phyloP scores from a whole-genome alignment of 805 yeast genomes.

The Lipomyces orientalis region DNA sequence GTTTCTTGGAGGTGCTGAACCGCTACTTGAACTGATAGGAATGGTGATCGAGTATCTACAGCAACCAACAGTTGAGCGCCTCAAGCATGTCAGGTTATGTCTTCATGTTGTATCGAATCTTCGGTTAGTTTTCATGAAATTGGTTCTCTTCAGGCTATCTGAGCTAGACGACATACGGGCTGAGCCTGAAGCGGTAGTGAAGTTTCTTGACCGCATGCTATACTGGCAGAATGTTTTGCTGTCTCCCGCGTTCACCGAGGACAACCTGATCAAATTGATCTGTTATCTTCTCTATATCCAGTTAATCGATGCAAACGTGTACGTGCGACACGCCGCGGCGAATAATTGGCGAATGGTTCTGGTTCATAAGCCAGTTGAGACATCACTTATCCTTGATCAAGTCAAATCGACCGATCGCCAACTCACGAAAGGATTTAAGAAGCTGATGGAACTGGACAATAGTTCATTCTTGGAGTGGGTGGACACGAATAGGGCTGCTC shows the following conservation, averaged over 20 bases:
- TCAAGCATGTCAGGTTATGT: slow-evolving; percentile 30
- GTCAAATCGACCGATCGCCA: slow-evolving; percentile 26
- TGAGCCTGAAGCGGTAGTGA: slow-evolving; percentile 19
- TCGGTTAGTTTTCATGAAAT: slow-evolving; percentile 28
- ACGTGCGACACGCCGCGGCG: slow-evolving; percentile 31
- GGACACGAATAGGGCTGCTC: slow-evolving; percentile 20
- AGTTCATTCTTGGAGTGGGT: slow-evolving; percentile 31
- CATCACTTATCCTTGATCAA: slow-evolving; percentile 33
- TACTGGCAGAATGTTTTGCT: slow-evolving; percentile 38
- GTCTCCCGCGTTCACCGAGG: slow-evolving; percentile 34
- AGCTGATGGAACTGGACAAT: slow-evolving; percentile 31
- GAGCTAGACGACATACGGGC: slow-evolving; percentile 33
- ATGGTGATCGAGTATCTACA: slow-evolving; percentile 37
- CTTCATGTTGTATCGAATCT: slow-evolving; percentile 25
- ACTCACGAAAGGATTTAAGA: slow-evolving; percentile 30
- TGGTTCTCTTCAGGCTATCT: slow-evolving; percentile 31
- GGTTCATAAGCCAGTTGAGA: slow-evolving; percentile 35
- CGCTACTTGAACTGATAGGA: slow-evolving; percentile 36
- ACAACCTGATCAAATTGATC: slow-evolving; percentile 28
- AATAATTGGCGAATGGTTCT: slow-evolving; percentile 34
- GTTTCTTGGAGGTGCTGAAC: slow-evolving; percentile 39
- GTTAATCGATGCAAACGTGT: slow-evolving; percentile 22
- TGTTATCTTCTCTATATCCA: slow-evolving; percentile 31
- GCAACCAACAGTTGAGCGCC: slow-evolving; percentile 30
- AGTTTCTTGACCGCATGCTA: slow-evolving; percentile 32